Evolutionary conservation across 805 yeast genomes (phyloP).

Genomic region (Saccharomycopsis sp.): DNA sequence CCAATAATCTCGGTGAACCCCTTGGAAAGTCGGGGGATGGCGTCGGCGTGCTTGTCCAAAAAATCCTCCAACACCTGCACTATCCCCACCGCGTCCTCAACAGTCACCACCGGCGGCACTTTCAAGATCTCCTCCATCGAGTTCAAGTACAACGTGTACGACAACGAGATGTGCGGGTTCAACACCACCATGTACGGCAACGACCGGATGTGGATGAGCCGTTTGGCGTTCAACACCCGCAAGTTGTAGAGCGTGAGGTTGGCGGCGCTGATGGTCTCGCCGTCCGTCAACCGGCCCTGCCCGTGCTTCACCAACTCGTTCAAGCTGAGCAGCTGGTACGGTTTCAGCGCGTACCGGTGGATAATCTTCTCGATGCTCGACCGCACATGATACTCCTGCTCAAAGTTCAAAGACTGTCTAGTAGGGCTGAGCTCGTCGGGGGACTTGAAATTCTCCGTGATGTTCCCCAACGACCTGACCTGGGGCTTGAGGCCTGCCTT

Average conservation of each 20-base stretch:
- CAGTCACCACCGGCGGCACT: constrained; percentile 35
- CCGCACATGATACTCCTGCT: constrained; percentile 47
- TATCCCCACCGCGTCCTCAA: constrained; percentile 47
- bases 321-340: constrained; percentile 45
- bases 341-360: constrained; percentile 43
- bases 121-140: constrained; percentile 48
- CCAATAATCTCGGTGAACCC: constrained; percentile 66
- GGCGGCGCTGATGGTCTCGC: constrained; percentile 32
- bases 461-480: no score
- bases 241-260: constrained; percentile 49
- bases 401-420: constrained; percentile 27
- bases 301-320: constrained; percentile 39
- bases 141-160: constrained; percentile 62
- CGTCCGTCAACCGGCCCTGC: constrained; percentile 26
- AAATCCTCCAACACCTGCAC: constrained; percentile 46
- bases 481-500: no score
- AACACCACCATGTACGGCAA: constrained; percentile 79
- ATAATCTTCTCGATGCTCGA: constrained; percentile 52
- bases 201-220: constrained; percentile 59
- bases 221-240: constrained; percentile 55
- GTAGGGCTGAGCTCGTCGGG: constrained; percentile 13
- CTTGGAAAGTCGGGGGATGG: constrained; percentile 68
- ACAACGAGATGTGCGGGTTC: constrained; percentile 77
- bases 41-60: constrained; percentile 73
- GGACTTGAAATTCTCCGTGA: no score